Percentiles rank a stretch among this genome's conserved stretches.
phyloP scores from a whole-genome alignment of 805 yeast genomes.

The Groenewaldozyma salmanticensis region DNA sequence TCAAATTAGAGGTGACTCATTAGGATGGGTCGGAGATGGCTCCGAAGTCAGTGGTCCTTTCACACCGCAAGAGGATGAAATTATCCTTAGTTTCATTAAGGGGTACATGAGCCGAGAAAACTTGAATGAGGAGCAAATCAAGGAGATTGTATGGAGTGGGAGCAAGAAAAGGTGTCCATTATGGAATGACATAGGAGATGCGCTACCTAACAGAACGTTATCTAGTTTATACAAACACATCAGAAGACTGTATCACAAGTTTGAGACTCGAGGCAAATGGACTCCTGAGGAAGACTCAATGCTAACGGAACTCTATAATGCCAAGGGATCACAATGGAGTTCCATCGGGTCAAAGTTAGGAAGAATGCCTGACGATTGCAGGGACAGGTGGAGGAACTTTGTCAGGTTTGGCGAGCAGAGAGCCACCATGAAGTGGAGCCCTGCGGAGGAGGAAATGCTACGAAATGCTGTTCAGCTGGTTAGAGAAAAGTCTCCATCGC shows the following conservation, averaged over 20 bases:
- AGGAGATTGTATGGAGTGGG: constrained; percentile 80
- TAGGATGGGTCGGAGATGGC: constrained; percentile 22
- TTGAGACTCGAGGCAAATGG: constrained; percentile 87
- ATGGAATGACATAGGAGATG: constrained; percentile 76
- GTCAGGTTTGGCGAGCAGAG: constrained; percentile 81
- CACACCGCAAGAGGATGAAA: constrained; percentile 53
- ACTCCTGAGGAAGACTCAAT: constrained; percentile 67
- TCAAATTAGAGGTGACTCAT: no score
- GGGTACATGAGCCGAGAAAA: constrained; percentile 58
- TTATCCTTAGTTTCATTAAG: constrained; percentile 62
- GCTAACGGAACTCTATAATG: constrained; percentile 51
- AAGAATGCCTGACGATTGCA: constrained; percentile 96
- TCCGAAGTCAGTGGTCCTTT: constrained; percentile 34
- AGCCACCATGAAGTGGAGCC: constrained; percentile 70
- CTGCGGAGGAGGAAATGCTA: constrained; percentile 57
- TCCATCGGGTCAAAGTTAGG: constrained; percentile 68
- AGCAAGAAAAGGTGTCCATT: constrained; percentile 79
- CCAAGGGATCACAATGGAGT: constrained; percentile 81
- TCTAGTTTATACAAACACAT: constrained; percentile 92
- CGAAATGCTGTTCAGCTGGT: constrained; percentile 45
- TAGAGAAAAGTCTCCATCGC: constrained; percentile 30
- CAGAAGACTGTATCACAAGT: constrained; percentile 78
- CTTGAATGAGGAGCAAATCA: constrained; percentile 56
- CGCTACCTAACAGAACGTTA: constrained; percentile 74
- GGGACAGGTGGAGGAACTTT: constrained; percentile 94